These are phyloP conservation scores for Trichoderma sp. DNA, from an alignment of 2,329 filamentous ascomycete species.

Conservation along the genomic window DNA sequence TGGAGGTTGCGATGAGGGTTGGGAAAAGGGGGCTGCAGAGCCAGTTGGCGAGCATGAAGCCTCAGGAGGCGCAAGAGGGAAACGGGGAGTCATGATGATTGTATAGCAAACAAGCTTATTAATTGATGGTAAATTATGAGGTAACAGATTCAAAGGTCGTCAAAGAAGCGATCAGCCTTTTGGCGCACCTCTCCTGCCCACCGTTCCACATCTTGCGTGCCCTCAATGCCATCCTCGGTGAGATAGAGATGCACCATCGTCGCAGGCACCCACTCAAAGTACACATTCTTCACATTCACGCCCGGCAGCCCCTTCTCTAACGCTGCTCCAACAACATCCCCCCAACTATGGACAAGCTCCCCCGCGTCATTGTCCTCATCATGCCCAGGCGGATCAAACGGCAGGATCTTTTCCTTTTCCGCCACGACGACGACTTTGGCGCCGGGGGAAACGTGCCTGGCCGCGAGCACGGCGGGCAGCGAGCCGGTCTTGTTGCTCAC, in stretches of 20 bases:
- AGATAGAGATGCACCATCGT: constrained; percentile 55
- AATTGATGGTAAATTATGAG: not conserved
- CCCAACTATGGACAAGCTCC: constrained; percentile 56
- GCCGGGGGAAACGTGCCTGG: constrained; percentile 49
- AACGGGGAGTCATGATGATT: constrained; percentile 26
- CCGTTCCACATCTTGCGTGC: constrained; percentile 41
- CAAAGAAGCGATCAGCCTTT: constrained; percentile 47
- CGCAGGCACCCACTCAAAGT: constrained; percentile 62
- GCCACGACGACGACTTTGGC: constrained; percentile 57
- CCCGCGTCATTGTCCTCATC: constrained; percentile 52
- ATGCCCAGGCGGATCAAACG: constrained; percentile 45
- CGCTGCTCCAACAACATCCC: constrained; percentile 18
- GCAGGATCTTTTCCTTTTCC: constrained; percentile 61
- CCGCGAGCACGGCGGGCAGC: constrained; percentile 58
- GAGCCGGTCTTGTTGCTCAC: constrained; percentile 70
- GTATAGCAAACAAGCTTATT: not conserved
- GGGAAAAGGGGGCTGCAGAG: constrained; percentile 66
- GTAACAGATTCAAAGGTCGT: constrained; percentile 37
- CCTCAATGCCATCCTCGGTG: constrained; percentile 54
- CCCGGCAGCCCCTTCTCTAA: constrained; percentile 5
- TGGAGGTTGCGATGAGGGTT: constrained; percentile 69
- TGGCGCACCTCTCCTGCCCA: constrained; percentile 42
- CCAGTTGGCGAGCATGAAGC: constrained; percentile 50
- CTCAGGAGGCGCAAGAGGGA: constrained; percentile 28
- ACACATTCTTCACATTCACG: constrained; percentile 51